Evolutionary conservation across 371 early-diverging fungal genomes (phyloP), one percentile per base, ranked within the genome.

Genomic region (Nematocida ironsii): DNA sequence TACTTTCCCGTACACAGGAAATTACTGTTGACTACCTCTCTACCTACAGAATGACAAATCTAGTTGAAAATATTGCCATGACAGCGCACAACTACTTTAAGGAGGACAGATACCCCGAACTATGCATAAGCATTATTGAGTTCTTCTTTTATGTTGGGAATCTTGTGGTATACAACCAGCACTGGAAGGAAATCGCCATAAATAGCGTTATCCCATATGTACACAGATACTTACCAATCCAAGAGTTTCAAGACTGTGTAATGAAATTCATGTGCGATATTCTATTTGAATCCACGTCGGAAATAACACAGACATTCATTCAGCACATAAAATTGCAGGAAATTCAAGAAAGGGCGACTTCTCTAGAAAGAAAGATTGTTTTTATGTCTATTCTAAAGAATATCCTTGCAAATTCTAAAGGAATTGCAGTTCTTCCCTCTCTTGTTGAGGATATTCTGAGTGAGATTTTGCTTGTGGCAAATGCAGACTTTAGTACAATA

Each of bases 151-250:
- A 72, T 5, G 4, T 78, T 7, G 69, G 80, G 23, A 78, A 78
- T 42, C 52, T 78, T 4, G 80, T 78, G 25, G 20, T 78, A 0
- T 50, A 44, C 58, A 45, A 23, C 33, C 9, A 9, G 0, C 11
- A 68, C 6, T 78, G 80, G 80, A 78, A 78, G 44, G 61, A 68
- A 40, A 70, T 40, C 4, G 69, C 80, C 20, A 60, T 68, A 44
- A n/a, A 70, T 5, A 5, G 33, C 5, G 39, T 78, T 40, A 11
- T 78, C 42, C 57, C 57, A 9, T 9, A 78, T 0, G 25, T 68
- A 11, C 9, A 5, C 18, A 50, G 55, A n/a, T 70, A 69, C 57
- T 42, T 78, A 0, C 16, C 18, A 44, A 33, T 75, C 6, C 4
- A 20, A 40, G 20, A 9, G 39, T 70, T 52, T 42, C 11, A 11